Base-by-base conservation (phyloP, 208 protist species). In the Acanthamoeba rhysodes region DNA sequence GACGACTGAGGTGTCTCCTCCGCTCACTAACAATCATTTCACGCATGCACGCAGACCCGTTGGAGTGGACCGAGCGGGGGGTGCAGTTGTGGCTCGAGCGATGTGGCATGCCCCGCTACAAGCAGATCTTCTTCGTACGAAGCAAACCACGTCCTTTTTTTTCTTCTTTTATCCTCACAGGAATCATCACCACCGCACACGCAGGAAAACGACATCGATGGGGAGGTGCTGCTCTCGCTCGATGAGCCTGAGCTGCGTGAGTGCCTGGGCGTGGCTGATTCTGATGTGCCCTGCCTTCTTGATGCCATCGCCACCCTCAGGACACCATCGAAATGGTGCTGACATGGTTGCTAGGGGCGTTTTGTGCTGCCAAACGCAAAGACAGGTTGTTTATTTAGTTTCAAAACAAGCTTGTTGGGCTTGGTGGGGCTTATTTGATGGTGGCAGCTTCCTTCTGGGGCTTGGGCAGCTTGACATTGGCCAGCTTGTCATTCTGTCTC, bases 401-500 rank as follows among this genome's bases (percentile, higher is more conserved):
- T n/a, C n/a, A n/a, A n/a, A n/a, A n/a, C n/a, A n/a, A n/a, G n/a
- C n/a, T n/a, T n/a, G n/a, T n/a, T n/a, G n/a, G n/a, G n/a, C n/a
- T n/a, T n/a, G n/a, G n/a, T n/a, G n/a, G n/a, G n/a, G n/a, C n/a
- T 41, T 66, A 93, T 53, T 93, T 93, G 55, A 76, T 74, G 50
- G 32, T 7, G 59, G 55, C 64, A 9, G 55, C 24, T 20, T 93
- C 87, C 62, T 93, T 93, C 62, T 68, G 87, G 0, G 55, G 59
- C 62, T 93, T 76, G 87, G 64, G 87, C 87, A 93, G 87, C 87
- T 93, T 76, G 62, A 93, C 87, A 62, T 93, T 88, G 80, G 45
- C 50, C 18, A 88, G 45, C 80, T 88, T 88, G 80, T 64, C 50
- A 6, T 27, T 72, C 62, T 18, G 4, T 6, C 41, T 18, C 64